phyloP scores from a whole-genome alignment of 2,329 filamentous ascomycete genomes.

The Coniochaeta hoffmannii region DNA sequence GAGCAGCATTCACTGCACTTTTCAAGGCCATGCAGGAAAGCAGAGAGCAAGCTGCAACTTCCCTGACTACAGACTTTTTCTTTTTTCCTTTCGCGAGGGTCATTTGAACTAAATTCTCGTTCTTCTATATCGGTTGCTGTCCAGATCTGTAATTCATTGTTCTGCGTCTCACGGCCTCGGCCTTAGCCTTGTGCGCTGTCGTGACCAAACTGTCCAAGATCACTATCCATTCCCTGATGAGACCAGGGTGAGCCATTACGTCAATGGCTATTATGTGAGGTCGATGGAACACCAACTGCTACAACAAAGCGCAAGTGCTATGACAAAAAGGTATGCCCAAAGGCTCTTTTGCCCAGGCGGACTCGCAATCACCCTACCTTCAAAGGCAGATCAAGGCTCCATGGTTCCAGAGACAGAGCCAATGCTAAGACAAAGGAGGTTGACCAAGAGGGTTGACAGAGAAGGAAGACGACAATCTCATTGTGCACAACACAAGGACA shows the following conservation, averaged over 20 bases:
- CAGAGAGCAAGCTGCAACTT: constrained; percentile 5
- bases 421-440: no score
- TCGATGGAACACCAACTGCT: no score
- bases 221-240: neutral
- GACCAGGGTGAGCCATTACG: neutral
- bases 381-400: no score
- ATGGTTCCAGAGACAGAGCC: no score
- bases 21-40: constrained; percentile 7
- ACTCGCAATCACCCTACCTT: no score
- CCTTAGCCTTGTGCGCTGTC: neutral
- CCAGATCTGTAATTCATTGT: constrained; percentile 16
- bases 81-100: constrained; percentile 14
- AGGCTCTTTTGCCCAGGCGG: no score
- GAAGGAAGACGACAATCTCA: no score
- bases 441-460: no score
- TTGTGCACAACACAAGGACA: no score
- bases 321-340: no score
- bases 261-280: no score
- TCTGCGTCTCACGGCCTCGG: neutral
- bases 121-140: constrained; percentile 14
- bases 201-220: neutral
- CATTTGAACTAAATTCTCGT: constrained; percentile 16
- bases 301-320: no score
- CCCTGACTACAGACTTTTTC: constrained; percentile 12
- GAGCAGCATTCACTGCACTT: constrained; percentile 9